phyloP scores from a whole-genome alignment of 2,329 filamentous ascomycete genomes.

The Helotiales sp. region DNA sequence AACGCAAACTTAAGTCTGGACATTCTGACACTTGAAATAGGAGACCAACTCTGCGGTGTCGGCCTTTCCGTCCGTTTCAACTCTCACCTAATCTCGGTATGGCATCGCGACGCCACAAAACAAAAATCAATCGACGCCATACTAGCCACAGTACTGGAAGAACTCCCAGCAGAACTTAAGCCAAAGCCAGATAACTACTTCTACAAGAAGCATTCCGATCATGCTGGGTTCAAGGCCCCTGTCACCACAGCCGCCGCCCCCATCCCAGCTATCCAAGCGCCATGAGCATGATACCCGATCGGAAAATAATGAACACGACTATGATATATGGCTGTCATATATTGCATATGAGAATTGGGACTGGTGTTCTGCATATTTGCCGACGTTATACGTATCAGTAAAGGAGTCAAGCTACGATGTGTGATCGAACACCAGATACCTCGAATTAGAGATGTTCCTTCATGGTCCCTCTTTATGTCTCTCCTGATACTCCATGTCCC shows the following conservation, averaged over 20 bases:
- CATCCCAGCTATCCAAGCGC: constrained; percentile 25
- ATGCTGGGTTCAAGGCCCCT: constrained; percentile 74
- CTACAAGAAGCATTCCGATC: constrained; percentile 89
- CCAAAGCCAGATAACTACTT: constrained; percentile 73
- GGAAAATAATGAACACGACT: constrained; percentile 5
- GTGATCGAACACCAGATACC: not conserved
- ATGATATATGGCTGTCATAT: constrained; percentile 1
- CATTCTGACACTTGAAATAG: constrained; percentile 43
- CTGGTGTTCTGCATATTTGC: constrained; percentile 21
- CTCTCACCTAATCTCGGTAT: constrained; percentile 83
- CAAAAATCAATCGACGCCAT: constrained; percentile 76
- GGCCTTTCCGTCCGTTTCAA: constrained; percentile 88
- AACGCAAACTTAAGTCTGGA: not conserved
- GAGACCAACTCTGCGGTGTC: constrained; percentile 86
- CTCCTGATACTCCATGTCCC: not conserved
- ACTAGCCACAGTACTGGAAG: constrained; percentile 69
- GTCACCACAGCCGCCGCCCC: constrained; percentile 26
- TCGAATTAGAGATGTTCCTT: too few relatives aligned
- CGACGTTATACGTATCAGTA: constrained; percentile 2
- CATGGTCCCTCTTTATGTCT: not conserved
- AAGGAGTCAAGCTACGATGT: not conserved
- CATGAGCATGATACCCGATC: constrained; percentile 25
- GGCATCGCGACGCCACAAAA: constrained; percentile 87
- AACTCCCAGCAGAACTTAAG: constrained; percentile 70
- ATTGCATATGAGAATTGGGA: constrained; percentile 7